A percentile compares a stretch with the other conserved stretches of the same genome.
phyloP scores from a whole-genome alignment of 2,329 filamentous ascomycete genomes.

The Basipetospora chlamydospora region DNA sequence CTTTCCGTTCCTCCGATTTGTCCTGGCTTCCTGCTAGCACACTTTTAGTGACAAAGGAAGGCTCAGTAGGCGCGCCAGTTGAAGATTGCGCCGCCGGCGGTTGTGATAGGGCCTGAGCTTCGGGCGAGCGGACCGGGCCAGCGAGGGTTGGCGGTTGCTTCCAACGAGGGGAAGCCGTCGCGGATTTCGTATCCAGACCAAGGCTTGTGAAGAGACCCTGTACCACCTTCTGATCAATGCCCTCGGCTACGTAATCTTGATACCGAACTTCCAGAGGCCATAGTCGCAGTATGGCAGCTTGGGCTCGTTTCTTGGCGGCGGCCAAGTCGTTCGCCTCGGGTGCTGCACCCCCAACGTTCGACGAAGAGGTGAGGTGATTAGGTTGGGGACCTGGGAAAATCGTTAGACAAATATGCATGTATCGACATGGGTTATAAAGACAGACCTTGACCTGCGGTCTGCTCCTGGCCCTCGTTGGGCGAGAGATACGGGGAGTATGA shows the following conservation, averaged over 20 bases:
- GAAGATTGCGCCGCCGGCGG: background rate
- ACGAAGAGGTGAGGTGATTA: no score
- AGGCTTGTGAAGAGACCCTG: constrained; percentile 53
- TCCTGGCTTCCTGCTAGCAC: constrained; percentile 4
- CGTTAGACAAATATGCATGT: constrained; percentile 2
- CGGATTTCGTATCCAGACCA: constrained; percentile 36
- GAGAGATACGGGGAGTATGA: constrained; percentile 40
- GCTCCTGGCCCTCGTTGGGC: constrained; percentile 27
- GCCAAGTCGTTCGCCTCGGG: background rate
- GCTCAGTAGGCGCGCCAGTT: background rate
- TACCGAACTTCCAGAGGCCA: constrained; percentile 56
- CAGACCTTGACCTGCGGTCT: constrained; percentile 2
- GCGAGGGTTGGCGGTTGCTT: no score
- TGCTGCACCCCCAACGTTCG: no score
- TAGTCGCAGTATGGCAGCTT: constrained; percentile 52
- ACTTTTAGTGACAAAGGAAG: background rate
- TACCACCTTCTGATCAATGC: constrained; percentile 50
- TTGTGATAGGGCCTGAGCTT: no score
- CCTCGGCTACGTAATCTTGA: constrained; percentile 58
- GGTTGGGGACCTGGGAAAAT: no score
- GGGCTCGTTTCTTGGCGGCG: constrained; percentile 42
- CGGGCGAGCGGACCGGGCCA: no score
- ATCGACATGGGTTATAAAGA: constrained; percentile 2
- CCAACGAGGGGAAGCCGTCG: no score
- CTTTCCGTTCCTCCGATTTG: constrained; percentile 50